phyloP scores from a whole-genome alignment of 2,329 filamentous ascomycete species.

The Fonsecaea monophora region DNA sequence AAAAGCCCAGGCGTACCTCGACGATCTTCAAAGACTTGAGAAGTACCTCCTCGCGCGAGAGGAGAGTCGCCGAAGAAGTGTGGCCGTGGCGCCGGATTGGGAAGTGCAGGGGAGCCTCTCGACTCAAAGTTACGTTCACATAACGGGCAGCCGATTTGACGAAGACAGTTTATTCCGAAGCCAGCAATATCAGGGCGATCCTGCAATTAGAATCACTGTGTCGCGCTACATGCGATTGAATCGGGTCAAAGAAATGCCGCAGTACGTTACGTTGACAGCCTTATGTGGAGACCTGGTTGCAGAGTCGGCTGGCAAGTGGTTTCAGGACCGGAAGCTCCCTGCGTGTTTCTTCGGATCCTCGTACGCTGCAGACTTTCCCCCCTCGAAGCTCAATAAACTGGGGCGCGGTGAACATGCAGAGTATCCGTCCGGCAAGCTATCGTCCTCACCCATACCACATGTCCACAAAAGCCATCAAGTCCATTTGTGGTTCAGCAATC shows the following conservation, averaged over 20 bases:
- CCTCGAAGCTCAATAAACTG: constrained; percentile 49
- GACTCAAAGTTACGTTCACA: constrained; percentile 7
- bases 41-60: constrained; percentile 26
- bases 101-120: constrained; percentile 27
- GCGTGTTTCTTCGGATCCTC: constrained; percentile 56
- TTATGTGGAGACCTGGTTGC: constrained; percentile 64
- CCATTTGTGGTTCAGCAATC: constrained; percentile 66
- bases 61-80: constrained; percentile 19
- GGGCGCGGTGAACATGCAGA: constrained; percentile 15
- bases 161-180: constrained; percentile 42
- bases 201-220: constrained; percentile 47
- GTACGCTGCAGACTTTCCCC: constrained; percentile 43
- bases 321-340: constrained; percentile 59
- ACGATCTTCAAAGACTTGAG: constrained; percentile 43
- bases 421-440: constrained; percentile 44
- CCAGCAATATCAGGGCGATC: constrained; percentile 50
- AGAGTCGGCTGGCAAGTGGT: constrained; percentile 60
- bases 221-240: constrained; percentile 11
- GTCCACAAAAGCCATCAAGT: constrained; percentile 57
- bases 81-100: constrained; percentile 44
- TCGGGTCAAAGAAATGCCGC: constrained; percentile 38
- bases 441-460: constrained; percentile 58
- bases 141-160: constrained; percentile 41
- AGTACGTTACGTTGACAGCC: constrained; percentile 51
- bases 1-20: constrained; percentile 41